Base-by-base conservation (phyloP, 192 early-diverging fungal genomes). In the Rhizophlyctis rosea region DNA sequence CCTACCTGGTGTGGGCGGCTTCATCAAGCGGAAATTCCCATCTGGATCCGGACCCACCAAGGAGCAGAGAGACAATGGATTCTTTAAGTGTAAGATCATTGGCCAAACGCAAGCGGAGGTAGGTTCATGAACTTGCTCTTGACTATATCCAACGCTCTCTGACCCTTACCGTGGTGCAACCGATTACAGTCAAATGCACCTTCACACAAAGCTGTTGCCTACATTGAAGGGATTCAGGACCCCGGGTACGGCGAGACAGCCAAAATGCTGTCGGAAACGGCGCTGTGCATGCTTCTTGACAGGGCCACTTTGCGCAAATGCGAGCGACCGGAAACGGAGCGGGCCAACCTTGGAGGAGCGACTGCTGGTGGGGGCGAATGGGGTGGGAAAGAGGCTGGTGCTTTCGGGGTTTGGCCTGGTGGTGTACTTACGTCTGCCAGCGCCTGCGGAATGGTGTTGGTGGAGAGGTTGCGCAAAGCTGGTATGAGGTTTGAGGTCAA, bases 241-340 rank as follows among this genome's bases (percentile, higher is more conserved):
- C 87, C 90, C 9, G 91, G 92, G 1, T 96, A 96, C 72, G 76
- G 76, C 29, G 91, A 91, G 62, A 94, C 91, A 1, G 82, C 83
- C 53, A 80, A 81, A 47, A 90, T 91, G 76, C 64, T 93, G 25
- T 81, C 86, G 27, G 91, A 96, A 60, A 75, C 87, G 30, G 92
- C 91, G 0, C 72, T 94, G 21, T 87, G 83, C 51, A 62, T 94
- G 51, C 81, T 87, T 5, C 68, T 88, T 48, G 77, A 86, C 31
- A 71, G 80, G 18, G 74, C 82, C 44, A 34, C 69, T 1, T 50
- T 81, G n/a, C n/a, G n/a, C n/a, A n/a, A n/a, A n/a, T n/a, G n/a
- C n/a, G n/a, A n/a, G n/a, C n/a, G n/a, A n/a, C n/a, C n/a, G n/a
- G n/a, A n/a, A n/a, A n/a, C 49, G 36, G 13, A 32, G 34, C 11